A percentile compares a stretch with the other conserved stretches of the same genome.
Conservation (phyloP, 192 early-diverging fungal species). For the Mortierella alpina region DNA sequence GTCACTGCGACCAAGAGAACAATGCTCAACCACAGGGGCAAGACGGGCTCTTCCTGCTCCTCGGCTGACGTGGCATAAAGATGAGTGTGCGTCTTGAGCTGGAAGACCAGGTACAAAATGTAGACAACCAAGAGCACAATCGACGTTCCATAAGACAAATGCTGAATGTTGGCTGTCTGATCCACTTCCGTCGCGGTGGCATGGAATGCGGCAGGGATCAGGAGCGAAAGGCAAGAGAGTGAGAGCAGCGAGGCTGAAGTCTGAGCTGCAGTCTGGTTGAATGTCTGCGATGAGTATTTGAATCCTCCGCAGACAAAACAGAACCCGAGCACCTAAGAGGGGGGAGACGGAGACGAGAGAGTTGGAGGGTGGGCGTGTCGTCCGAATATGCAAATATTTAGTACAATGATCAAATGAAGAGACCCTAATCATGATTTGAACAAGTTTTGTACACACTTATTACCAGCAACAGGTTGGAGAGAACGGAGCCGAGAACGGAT, state of each 20-base stretch:
- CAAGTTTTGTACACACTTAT: background rate
- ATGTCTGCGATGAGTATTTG: slow-evolving; percentile 70
- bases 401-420: too few relatives aligned
- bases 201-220: slow-evolving; percentile 78
- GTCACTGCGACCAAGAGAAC: slow-evolving; percentile 70
- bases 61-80: slow-evolving; percentile 53
- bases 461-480: slow-evolving; percentile 90
- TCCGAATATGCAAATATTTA: too few relatives aligned
- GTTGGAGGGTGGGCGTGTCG: background rate
- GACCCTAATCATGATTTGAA: background rate
- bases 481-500: slow-evolving; percentile 88
- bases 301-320: slow-evolving; percentile 89
- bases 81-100: slow-evolving; percentile 86
- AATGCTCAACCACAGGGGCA: slow-evolving; percentile 68
- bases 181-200: slow-evolving; percentile 62
- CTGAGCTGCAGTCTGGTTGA: slow-evolving; percentile 78
- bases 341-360: background rate
- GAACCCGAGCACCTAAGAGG: slow-evolving; percentile 76
- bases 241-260: slow-evolving; percentile 75
- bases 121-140: slow-evolving; percentile 77
- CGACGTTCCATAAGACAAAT: slow-evolving; percentile 74
- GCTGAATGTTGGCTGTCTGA: slow-evolving; percentile 62
- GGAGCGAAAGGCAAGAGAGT: slow-evolving; percentile 70
- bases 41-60: slow-evolving; percentile 69
- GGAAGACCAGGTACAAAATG: slow-evolving; percentile 82